Conservation (phyloP, 345 rosid genomes). For the Eucalyptus marginata region DNA sequence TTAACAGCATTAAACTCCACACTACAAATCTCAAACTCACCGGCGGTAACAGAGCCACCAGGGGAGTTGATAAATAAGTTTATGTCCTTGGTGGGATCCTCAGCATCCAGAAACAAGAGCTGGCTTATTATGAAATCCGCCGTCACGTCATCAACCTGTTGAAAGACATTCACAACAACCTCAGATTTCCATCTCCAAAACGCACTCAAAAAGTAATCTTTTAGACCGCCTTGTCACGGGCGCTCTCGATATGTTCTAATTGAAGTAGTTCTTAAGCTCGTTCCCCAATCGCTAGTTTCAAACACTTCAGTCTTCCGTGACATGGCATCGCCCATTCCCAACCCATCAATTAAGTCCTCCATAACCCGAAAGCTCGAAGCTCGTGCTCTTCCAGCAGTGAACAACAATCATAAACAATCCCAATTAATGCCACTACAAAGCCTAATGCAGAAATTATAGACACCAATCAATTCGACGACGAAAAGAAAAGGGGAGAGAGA, state of each 20-base stretch:
- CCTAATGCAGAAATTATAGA: neutral
- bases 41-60: constrained; percentile 90
- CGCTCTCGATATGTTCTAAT: neutral
- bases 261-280: neutral
- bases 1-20: neutral
- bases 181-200: neutral
- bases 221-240: neutral
- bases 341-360: neutral
- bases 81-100: constrained; percentile 72
- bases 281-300: neutral
- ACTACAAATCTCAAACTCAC: constrained; percentile 12
- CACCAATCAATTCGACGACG: neutral
- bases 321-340: neutral
- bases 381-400: neutral
- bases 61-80: constrained; percentile 81
- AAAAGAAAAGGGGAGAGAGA: neutral
- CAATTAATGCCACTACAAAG: neutral
- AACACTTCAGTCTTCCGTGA: neutral
- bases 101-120: constrained; percentile 80
- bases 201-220: neutral
- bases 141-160: constrained; percentile 75
- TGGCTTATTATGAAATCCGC: constrained; percentile 89
- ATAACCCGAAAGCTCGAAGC: neutral
- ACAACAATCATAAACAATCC: neutral
- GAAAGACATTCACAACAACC: neutral